These are phyloP conservation scores for Phytophthora podocarpi DNA, from an alignment of 352 stramenopile species.

Conservation along the genomic window DNA sequence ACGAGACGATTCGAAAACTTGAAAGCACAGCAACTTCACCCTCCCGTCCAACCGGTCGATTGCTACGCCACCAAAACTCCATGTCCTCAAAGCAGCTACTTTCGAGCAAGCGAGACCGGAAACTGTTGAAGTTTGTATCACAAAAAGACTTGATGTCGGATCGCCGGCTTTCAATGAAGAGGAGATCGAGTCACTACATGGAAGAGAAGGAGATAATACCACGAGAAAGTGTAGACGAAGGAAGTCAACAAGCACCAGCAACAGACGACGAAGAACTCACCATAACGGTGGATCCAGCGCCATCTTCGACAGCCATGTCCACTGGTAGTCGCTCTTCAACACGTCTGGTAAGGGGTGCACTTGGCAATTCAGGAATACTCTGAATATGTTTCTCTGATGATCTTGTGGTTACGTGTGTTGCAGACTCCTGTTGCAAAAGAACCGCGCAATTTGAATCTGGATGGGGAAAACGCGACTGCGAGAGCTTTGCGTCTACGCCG, in stretches of 20 bases:
- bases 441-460: background rate
- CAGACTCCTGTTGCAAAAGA: slow-evolving; percentile 6
- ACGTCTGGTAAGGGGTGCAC: slow-evolving; percentile 8
- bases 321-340: background rate
- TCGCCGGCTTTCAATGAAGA: slow-evolving; percentile 2
- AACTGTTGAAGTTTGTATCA: slow-evolving; percentile 23
- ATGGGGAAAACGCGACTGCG: slow-evolving; percentile 28
- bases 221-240: slow-evolving; percentile 1
- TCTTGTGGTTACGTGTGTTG: background rate
- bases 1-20: slow-evolving; percentile 11
- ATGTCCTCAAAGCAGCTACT: slow-evolving; percentile 21
- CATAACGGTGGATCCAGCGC: background rate
- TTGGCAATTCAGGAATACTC: too few species aligned
- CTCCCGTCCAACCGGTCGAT: background rate
- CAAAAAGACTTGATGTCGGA: slow-evolving; percentile 15
- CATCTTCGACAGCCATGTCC: background rate
- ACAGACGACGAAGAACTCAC: background rate
- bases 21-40: background rate
- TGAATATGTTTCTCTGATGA: background rate
- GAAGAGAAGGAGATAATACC: slow-evolving; percentile 1
- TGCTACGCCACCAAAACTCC: slow-evolving; percentile 23
- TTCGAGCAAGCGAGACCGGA: slow-evolving; percentile 18
- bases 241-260: background rate
- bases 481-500: slow-evolving; percentile 28
- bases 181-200: background rate